Percentiles rank a stretch among this genome's conserved stretches.
phyloP scores from a whole-genome alignment of 2,329 filamentous ascomycete genomes.

The Diplodia scrobiculata region DNA sequence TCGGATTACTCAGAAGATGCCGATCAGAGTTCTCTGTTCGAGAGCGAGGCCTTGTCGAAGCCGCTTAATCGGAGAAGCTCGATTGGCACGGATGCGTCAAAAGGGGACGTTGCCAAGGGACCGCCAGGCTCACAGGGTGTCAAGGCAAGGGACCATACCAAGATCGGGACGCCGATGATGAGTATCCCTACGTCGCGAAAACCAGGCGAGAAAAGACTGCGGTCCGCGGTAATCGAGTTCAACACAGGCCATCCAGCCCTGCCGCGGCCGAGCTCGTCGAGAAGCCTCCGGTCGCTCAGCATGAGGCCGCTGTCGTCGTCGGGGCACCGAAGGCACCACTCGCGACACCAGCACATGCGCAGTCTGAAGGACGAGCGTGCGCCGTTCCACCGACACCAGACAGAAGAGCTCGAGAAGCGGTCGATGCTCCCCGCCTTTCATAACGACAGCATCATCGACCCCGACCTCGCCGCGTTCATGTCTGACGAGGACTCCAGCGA shows the following conservation, averaged over 20 bases:
- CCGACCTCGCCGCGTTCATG: conserved; percentile 90
- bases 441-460: conserved; percentile 97
- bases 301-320: conserved; percentile 75
- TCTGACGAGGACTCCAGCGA: conserved; percentile 92
- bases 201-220: conserved; percentile 73
- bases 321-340: conserved; percentile 80
- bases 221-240: conserved; percentile 87
- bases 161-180: conserved; percentile 61
- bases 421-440: conserved; percentile 86
- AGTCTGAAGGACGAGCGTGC: conserved; percentile 83
- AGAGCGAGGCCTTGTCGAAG: conserved; percentile 35
- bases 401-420: conserved; percentile 66
- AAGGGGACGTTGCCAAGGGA: conserved; percentile 13
- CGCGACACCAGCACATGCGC: conserved; percentile 79
- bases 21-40: conserved; percentile 61
- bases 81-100: conserved; percentile 34
- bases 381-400: conserved; percentile 77
- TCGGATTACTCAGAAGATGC: conserved; percentile 87
- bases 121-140: neutral
- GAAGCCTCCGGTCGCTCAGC: conserved; percentile 75
- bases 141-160: conserved; percentile 43
- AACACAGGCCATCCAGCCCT: conserved; percentile 71
- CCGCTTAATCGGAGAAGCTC: conserved; percentile 24
- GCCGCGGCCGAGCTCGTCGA: conserved; percentile 87
- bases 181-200: conserved; percentile 66